phyloP scores from a whole-genome alignment of 2,329 filamentous ascomycete genomes.

The Venturia carpophila region DNA sequence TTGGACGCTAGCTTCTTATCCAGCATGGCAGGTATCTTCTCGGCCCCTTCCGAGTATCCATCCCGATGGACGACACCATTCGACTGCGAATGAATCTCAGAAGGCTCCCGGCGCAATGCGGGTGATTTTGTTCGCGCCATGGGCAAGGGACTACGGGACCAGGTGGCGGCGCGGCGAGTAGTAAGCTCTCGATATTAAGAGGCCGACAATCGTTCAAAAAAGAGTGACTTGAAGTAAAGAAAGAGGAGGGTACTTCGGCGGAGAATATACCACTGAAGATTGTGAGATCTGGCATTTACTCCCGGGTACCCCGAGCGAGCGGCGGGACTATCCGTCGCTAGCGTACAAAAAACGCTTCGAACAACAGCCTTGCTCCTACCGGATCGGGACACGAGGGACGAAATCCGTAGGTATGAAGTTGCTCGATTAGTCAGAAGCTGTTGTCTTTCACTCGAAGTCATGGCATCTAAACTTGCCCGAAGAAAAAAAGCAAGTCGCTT shows the following conservation, averaged over 20 bases:
- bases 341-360: not conserved
- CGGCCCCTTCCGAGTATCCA: not conserved
- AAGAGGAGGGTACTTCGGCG: not conserved
- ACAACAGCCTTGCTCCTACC: not conserved
- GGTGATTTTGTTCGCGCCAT: slow-evolving; percentile 28
- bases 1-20: slow-evolving; percentile 12
- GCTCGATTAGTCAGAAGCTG: too few relatives aligned
- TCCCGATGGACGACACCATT: slow-evolving; percentile 21
- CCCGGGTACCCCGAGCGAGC: not conserved
- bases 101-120: slow-evolving; percentile 26
- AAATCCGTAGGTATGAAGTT: too few relatives aligned
- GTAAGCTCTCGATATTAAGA: not conserved
- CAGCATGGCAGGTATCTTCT: slow-evolving; percentile 11
- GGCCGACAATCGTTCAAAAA: not conserved
- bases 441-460: too few relatives aligned
- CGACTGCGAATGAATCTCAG: slow-evolving; percentile 23
- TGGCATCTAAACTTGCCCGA: too few relatives aligned
- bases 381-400: too few relatives aligned
- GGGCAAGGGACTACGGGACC: not conserved
- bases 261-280: not conserved
- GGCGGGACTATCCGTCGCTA: not conserved
- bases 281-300: slow-evolving; percentile 10
- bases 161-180: not conserved
- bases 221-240: not conserved
- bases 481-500: too few relatives aligned